phyloP scores from a whole-genome alignment of 768 basidiomycete genomes.

The Kwoniella pini region DNA sequence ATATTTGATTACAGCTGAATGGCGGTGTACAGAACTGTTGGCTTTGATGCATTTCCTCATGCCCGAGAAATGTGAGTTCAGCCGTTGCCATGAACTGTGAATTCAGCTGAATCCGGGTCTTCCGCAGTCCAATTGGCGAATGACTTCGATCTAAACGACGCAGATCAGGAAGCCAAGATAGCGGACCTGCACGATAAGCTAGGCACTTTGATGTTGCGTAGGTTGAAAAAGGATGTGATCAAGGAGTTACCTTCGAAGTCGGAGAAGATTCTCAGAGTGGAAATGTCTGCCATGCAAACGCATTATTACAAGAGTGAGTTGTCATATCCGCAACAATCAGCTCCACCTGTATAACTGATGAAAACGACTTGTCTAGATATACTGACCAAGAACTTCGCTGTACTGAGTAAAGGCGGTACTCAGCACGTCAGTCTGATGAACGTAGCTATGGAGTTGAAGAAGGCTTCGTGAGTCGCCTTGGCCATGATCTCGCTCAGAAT shows the following conservation, averaged over 20 bases:
- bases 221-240: slow-evolving; percentile 93
- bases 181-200: slow-evolving; percentile 92
- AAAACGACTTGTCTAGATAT: slow-evolving; percentile 10
- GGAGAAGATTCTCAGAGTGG: slow-evolving; percentile 93
- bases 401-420: slow-evolving; percentile 76
- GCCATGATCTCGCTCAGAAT: neutral
- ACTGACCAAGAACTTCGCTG: slow-evolving; percentile 77
- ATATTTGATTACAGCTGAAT: neutral
- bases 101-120: neutral
- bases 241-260: slow-evolving; percentile 96
- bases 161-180: slow-evolving; percentile 81
- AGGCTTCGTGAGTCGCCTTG: slow-evolving; percentile 63
- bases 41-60: slow-evolving; percentile 99
- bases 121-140: slow-evolving; percentile 78
- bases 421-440: slow-evolving; percentile 92
- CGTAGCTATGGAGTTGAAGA: slow-evolving; percentile 99
- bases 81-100: neutral
- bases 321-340: slow-evolving; percentile 57
- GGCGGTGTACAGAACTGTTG: slow-evolving; percentile 69
- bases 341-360: too few species aligned
- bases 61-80: slow-evolving; percentile 88
- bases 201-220: slow-evolving; percentile 88
- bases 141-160: slow-evolving; percentile 93
- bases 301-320: slow-evolving; percentile 85
- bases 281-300: slow-evolving; percentile 94